Base-by-base conservation (phyloP, 2,329 filamentous ascomycete genomes). In the Lachnellula subtilissima region DNA sequence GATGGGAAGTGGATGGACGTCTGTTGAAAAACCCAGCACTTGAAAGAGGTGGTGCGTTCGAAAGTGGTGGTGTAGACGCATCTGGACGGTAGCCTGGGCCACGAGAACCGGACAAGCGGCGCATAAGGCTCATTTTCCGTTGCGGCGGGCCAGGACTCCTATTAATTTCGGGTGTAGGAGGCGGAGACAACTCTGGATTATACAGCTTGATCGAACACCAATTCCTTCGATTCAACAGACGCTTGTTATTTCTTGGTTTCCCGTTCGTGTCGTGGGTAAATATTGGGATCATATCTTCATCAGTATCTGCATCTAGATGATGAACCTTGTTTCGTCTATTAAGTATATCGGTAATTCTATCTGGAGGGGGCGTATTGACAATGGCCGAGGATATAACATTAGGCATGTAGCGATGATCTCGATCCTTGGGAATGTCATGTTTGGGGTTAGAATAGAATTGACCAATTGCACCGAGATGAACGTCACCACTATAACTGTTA, bases 391-490 rank as follows among this genome's bases (percentile, higher is more conserved):
- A 95, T 63, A 97, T 85, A 57, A 99, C 76, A 66, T 99, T 99
- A 4, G 91, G 89, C 88, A 99, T 99, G 70, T 99, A 99, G 59
- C 94, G 83, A 67, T 94, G 92, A 70, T 99, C 94, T 63, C 85
- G 86, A 73, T 97, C 90, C 72, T 97, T 97, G 3, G 89, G 77
- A 35, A 96, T 76, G 5, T 78, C 77, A 22, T 93, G 78, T 71
- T 91, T 94, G 14, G 91, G 86, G 69, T 95, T 95, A 9, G 90
- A 94, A 74, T 93, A 97, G 74, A 99, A 97, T 64, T 96, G 92
- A 2, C 94, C 94, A 40, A 97, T 83, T 8, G 91, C 94, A 12
- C 88, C 92, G 25, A 99, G 79, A 72, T 97, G 92, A 19, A 97
- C 94, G 68, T 97, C 94, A 37, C 95, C 94, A 66, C 92, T 87